Base-by-base conservation (phyloP, 441 rosid species). In the Pelargonium citronellum region DNA sequence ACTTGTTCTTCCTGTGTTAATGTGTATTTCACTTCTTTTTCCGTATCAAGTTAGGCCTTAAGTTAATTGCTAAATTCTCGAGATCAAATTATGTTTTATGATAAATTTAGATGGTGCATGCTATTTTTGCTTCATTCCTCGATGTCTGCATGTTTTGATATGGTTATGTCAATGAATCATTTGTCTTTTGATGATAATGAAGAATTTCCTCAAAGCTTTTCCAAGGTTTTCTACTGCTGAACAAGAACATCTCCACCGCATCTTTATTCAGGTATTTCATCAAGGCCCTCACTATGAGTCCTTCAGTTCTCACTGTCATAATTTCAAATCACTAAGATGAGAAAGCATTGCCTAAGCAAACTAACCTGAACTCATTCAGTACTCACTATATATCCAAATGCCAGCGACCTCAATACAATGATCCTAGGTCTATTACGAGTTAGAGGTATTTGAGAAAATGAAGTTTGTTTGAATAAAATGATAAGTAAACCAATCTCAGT, bases 151-250 rank as follows among this genome's bases (percentile, higher is more conserved):
- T 37, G 43, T 37, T 37, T n/a, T 15, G 19, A 4, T 51, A 51
- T 13, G 17, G 58, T 13, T 51, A 13, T n/a, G 2, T 57, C 30
- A 43, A 64, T 39, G 19, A n/a, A 24, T 67, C 24, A 41, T 61
- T 71, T 60, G 3, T 51, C 15, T 70, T 55, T 55, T 55, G 61
- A 11, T 41, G 10, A 63, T 44, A 34, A 5, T 72, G 58, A 46
- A 83, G 88, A 85, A 86, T 10, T 83, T 86, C 47, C 34, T 63
- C 70, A 80, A 77, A 69, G 87, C 82, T 65, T 86, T 86, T 69
- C 72, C 80, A 9, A 73, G 67, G 7, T 86, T 84, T 70, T 69
- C 79, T 73, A 58, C 51, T 17, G 46, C 73, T 19, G 81, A 86
- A 63, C 84, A 74, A 77, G 71, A 78, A 73, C 67, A 66, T 68